Base-by-base conservation (phyloP, 805 yeast species). In the Vanderwaltozyma yarrowii region DNA sequence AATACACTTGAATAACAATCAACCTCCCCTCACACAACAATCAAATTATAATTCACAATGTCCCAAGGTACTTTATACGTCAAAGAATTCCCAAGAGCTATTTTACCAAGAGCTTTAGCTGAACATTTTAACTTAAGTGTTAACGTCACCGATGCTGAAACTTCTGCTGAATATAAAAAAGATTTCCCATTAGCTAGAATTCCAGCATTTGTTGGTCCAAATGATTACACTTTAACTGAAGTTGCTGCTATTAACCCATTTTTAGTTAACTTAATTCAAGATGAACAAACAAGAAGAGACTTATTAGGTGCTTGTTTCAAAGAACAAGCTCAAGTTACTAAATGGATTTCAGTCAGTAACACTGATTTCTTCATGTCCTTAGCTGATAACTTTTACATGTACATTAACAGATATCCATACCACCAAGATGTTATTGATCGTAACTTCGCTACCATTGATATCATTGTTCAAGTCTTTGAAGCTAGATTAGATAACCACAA, bases 331-430 rank as follows among this genome's bases (percentile, higher is more conserved):
- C 37, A 40, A 16, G 67, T 84, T 54, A 61, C 86, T 50, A 77
- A 68, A 63, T 87, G 94, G 92, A 53, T 77, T 57, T 81, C 94
- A 2, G 66, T 82, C 48, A 67, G 76, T 59, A 83, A 79, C 70
- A 54, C 74, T 49, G 95, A 87, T 53, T 52, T 81, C 42, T 60
- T 81, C 49, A 53, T 66, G 33, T 51, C 61, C 40, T 51, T 69
- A 37, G 71, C 72, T 44, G 51, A 45, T 33, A 71, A 72, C 46
- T 74, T 81, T 63, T 59, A 60, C 46, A 80, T 84, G 50, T 56
- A 80, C 40, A 49, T 62, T 30, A 95, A 95, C 51, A 60, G 56
- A 36, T 57, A 46, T 39, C 87, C 88, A 46, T 84, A 74, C 79
- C 78, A 82, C 80, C 80, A 80, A 74, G 78, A 75, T 32, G 55